These are phyloP conservation scores for Lichina pygmaea DNA, from an alignment of 495 filamentous ascomycete genomes.

Conservation along the genomic window DNA sequence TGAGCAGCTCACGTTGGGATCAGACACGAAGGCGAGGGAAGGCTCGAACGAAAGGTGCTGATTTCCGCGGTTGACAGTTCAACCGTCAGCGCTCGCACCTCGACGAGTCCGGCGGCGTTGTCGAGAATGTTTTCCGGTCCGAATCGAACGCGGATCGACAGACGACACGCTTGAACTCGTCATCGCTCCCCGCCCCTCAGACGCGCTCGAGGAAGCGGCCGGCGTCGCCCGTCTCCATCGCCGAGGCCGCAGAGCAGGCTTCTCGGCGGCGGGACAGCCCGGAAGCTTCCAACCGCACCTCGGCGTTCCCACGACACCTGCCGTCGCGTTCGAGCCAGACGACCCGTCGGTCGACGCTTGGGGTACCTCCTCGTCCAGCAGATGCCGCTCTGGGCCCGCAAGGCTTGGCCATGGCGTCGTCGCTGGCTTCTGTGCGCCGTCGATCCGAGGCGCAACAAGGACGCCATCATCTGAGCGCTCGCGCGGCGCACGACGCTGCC, in stretches of 20 bases:
- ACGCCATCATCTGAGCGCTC: conserved; percentile 6
- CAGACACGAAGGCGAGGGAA: conserved; percentile 5
- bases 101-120: neutral
- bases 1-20: conserved; percentile 13
- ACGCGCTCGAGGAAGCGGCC: conserved; percentile 18
- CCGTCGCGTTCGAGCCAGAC: too few relatives aligned
- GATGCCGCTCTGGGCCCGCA: too few relatives aligned
- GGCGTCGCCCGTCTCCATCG: conserved; percentile 29
- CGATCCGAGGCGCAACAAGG: conserved; percentile 5
- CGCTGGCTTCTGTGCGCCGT: too few relatives aligned
- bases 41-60: conserved; percentile 6
- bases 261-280: too few relatives aligned
- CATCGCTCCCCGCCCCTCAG: too few relatives aligned
- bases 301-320: too few relatives aligned
- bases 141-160: neutral
- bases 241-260: conserved; percentile 22
- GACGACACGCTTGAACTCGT: too few relatives aligned
- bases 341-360: too few relatives aligned
- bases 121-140: neutral
- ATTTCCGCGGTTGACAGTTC: conserved; percentile 5
- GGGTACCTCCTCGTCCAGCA: too few relatives aligned
- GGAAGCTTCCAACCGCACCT: too few relatives aligned
- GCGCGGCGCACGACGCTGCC: conserved; percentile 5
- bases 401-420: too few relatives aligned
- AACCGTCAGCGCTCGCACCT: neutral